Evolutionary conservation across 768 basidiomycete species (phyloP).

Genomic region (Boletus rubescentipes): DNA sequence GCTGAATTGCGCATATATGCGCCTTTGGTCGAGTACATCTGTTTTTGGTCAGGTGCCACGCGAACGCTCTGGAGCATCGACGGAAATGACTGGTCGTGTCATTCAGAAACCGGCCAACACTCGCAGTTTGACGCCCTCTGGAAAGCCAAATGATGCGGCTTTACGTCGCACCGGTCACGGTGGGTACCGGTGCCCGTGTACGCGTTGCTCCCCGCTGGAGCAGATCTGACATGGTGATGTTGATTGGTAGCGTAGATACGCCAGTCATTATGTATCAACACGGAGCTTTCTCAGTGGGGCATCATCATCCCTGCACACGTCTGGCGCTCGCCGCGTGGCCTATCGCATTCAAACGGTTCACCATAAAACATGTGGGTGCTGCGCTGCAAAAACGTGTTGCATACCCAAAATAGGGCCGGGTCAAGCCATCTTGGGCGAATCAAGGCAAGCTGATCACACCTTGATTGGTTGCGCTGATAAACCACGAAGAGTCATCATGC

Average conservation of each 20-base stretch:
- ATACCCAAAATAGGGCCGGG: constrained; percentile 26
- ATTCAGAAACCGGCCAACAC: constrained; percentile 27
- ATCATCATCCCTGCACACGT: constrained; percentile 21
- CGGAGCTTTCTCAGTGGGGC: constrained; percentile 22
- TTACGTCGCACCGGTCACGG: constrained; percentile 30
- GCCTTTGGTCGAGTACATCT: constrained; percentile 34
- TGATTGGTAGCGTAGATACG: constrained; percentile 27
- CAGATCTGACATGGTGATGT: constrained; percentile 22
- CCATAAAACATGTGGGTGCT: constrained; percentile 30
- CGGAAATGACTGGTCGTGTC: constrained; percentile 37
- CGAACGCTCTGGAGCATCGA: constrained; percentile 32
- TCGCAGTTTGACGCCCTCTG: constrained; percentile 30
- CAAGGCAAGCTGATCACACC: constrained; percentile 26
- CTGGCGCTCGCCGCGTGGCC: constrained; percentile 32
- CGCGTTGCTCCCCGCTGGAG: constrained; percentile 22
- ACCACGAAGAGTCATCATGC: constrained; percentile 32
- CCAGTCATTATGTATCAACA: constrained; percentile 33
- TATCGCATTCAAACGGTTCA: constrained; percentile 17
- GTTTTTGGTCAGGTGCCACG: constrained; percentile 34
- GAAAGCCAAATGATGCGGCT: constrained; percentile 25
- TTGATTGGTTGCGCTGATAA: constrained; percentile 35
- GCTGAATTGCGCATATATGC: constrained; percentile 40
- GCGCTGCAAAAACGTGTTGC: constrained; percentile 36
- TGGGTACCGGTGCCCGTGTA: constrained; percentile 27
- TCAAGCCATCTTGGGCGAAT: constrained; percentile 16